Evolutionary conservation across 225 moss, liverwort and hornwort genomes (phyloP), one percentile per base, ranked within the genome.

Genomic region (Climacium dendroides): DNA sequence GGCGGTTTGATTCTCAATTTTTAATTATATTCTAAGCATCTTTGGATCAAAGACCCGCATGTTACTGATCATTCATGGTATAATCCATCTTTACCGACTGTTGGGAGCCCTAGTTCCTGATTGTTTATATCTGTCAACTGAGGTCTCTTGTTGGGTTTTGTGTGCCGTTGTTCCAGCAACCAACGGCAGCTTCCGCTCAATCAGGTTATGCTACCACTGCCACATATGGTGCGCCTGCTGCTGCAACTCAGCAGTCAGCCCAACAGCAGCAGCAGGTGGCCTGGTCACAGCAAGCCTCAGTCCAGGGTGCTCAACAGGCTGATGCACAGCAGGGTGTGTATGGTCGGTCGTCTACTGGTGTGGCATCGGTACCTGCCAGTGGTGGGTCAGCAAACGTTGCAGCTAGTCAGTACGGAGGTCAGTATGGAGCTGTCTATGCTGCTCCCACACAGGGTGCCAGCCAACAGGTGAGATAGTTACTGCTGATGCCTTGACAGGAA

Each of bases 261-360:
- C 95, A 93, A 83, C 97, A 93, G 86, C 97, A 97, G 89, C 93
- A 94, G 89, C 97, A 95, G 87, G 93, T 96, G 74, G 95, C 96
- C 63, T 97, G 97, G 97, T 97, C 97, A 41, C 97, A 96, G 92
- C 97, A 97, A 92, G 96, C 95, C 57, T 96, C 97, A 43, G 93
- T 91, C 45, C 95, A 93, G 85, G 93, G 95, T 76, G 95, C 96
- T 52, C 97, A 97, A 92, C 94, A 96, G 80, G 91, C 94, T 86
- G 95, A 96, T 85, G 96, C 95, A 60, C 95, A 95, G 84, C 97
- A 97, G 87, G 93, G 94, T 71, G 93, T 94, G 45, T 97, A 97
- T 89, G 97, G 96, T 70, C 96, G 97, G 54, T 88, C 95, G 60
- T 93, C 96, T 34, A 93, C 97, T 59, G 97, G 95, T 76, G 95